phyloP scores from a whole-genome alignment of 2,329 filamentous ascomycete species.

The Cephalotrichum gorgonifer region DNA sequence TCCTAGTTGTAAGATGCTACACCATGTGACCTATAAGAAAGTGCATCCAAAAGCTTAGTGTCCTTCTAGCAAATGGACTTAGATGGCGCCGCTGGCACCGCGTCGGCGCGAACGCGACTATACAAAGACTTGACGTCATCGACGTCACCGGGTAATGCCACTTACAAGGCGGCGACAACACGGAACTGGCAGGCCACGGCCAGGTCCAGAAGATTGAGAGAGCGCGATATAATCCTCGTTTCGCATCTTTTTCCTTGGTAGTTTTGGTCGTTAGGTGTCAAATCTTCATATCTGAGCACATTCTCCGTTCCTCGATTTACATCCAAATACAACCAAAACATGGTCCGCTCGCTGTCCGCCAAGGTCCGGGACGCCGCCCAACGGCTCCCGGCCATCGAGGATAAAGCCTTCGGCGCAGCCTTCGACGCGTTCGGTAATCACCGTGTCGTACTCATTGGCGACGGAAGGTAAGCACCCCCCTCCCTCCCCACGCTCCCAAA shows the following conservation, averaged over 20 bases:
- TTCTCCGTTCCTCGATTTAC: not conserved
- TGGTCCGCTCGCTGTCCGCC: not conserved
- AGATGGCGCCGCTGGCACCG: too few relatives aligned
- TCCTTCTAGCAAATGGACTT: too few relatives aligned
- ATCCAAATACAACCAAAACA: not conserved
- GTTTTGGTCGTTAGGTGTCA: too few relatives aligned
- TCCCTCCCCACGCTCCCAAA: not conserved
- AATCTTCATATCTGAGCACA: too few relatives aligned
- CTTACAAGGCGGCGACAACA: not conserved
- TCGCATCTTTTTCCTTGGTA: too few relatives aligned
- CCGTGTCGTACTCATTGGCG: not conserved
- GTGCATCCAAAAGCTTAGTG: too few relatives aligned
- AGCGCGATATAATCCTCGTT: too few relatives aligned
- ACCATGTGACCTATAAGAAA: too few relatives aligned
- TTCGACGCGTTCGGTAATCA: not conserved
- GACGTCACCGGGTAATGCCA: not conserved
- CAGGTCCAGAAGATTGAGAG: too few relatives aligned
- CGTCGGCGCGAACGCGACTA: too few relatives aligned
- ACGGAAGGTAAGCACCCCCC: not conserved
- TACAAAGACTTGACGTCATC: not conserved
- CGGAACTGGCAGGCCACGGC: too few relatives aligned
- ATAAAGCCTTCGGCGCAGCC: not conserved
- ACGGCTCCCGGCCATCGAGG: not conserved
- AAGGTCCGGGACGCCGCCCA: not conserved
- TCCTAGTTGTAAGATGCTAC: too few relatives aligned